Evolutionary conservation across 75 land plant species (phyloP), one percentile per base, ranked within the genome.

Genomic region (Gnetum montanum): DNA sequence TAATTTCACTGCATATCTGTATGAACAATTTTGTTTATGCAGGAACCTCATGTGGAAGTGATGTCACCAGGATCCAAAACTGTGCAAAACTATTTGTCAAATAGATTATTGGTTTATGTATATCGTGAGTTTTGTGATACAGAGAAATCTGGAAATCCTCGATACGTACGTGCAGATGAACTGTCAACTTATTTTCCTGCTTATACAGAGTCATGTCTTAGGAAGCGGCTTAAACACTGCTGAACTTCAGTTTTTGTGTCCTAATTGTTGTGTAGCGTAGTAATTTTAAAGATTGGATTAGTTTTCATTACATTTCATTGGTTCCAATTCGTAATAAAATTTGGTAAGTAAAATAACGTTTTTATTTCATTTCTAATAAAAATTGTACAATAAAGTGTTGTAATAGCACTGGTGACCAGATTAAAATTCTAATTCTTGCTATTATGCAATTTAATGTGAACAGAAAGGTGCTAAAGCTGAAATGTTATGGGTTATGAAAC

Each of bases 1-100:
- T n/a, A n/a, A n/a, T n/a, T n/a, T n/a, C n/a, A n/a, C n/a, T n/a
- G n/a, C n/a, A n/a, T n/a, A n/a, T n/a, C n/a, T n/a, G n/a, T n/a
- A n/a, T n/a, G n/a, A n/a, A n/a, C n/a, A n/a, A n/a, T n/a, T n/a
- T n/a, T n/a, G n/a, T n/a, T 10, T 25, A 52, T 62, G 45, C 69
- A 95, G 99, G 99, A 95, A 74, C 99, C 99, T 47, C 99, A 90
- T 48, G 78, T 95, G 80, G 99, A 95, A 61, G 97, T 95, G 10
- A 65, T 86, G 51, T 70, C 96, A 55, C 97, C 97, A 60, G 77
- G 80, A 49, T 59, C 86, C 27, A 90, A 86, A 60, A 65, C 30
- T 44, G 77, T 95, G 34, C 90, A 85, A 58, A 73, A 41, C 26
- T 90, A 86, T 64, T 33, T 81, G 26, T 69, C 68, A 23, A 90